Conservation (phyloP, 805 yeast genomes). For the Zygotorulaspora chibaensis region DNA sequence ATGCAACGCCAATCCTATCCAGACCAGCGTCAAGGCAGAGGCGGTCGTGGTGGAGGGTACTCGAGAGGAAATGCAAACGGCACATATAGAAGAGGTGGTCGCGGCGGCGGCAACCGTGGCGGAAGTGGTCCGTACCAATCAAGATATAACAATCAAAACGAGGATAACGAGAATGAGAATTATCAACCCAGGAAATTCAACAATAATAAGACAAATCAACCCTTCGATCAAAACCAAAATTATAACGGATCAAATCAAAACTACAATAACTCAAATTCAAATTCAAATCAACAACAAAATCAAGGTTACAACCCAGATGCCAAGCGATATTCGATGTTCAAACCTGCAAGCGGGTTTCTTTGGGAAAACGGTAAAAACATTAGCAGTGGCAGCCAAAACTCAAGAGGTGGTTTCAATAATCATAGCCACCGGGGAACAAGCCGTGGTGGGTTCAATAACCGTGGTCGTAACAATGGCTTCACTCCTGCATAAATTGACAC, state of each 20-base stretch:
- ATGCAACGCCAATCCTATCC: constrained; percentile 4
- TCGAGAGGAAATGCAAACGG: constrained; percentile 11
- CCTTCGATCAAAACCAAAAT: constrained; percentile 1
- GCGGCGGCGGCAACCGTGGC: constrained; percentile 17
- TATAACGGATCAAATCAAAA: constrained; percentile 1
- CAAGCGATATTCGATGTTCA: constrained; percentile 27
- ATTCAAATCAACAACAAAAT: constrained; percentile 1
- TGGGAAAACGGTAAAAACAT: constrained; percentile 14
- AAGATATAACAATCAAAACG: constrained; percentile 8
- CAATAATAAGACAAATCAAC: constrained; percentile 1
- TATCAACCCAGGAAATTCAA: constrained; percentile 5
- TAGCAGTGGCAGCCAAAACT: constrained; percentile 11
- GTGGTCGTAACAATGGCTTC: constrained; percentile 9
- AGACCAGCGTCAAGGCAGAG: constrained; percentile 10
- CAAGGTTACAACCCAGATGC: constrained; percentile 13
- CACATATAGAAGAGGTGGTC: constrained; percentile 15
- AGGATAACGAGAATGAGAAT: constrained; percentile 5
- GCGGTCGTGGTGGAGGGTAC: constrained; percentile 10
- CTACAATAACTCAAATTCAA: neutral
- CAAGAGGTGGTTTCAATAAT: constrained; percentile 18
- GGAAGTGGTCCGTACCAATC: constrained; percentile 2
- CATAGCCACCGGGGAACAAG: constrained; percentile 7
- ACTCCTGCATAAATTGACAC: constrained; percentile 8
- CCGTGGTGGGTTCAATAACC: constrained; percentile 9
- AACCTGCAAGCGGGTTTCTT: constrained; percentile 35